Conservation (phyloP, 1,139 yeast genomes). For the Blastobotrys persicus region DNA sequence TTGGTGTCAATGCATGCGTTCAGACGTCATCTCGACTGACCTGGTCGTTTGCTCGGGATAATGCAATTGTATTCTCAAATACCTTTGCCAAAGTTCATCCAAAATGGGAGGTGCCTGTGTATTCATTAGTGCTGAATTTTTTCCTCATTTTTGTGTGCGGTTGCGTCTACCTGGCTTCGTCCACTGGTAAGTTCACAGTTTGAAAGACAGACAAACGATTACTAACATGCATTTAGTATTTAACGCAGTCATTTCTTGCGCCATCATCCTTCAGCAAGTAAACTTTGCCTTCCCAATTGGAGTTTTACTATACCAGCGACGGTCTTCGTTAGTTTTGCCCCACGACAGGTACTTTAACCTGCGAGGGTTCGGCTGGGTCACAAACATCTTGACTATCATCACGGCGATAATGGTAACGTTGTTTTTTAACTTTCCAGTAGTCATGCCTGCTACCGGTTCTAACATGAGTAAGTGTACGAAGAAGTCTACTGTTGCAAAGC, state of each 20-base stretch:
- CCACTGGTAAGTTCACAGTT: conserved; percentile 43
- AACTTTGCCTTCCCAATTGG: conserved; percentile 6
- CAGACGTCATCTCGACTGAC: conserved; percentile 79
- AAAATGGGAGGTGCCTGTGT: conserved; percentile 62
- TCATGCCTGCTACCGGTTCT: conserved; percentile 4
- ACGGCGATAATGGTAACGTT: conserved; percentile 5
- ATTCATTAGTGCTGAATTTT: conserved; percentile 64
- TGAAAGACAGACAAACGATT: neutral
- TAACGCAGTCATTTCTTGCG: conserved; percentile 6
- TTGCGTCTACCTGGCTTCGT: conserved; percentile 49
- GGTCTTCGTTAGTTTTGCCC: neutral
- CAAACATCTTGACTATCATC: neutral
- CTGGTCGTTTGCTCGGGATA: conserved; percentile 81
- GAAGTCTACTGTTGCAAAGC: neutral
- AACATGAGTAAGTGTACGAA: conserved; percentile 2
- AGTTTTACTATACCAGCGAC: neutral
- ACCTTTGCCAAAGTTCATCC: conserved; percentile 67
- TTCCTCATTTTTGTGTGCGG: conserved; percentile 53
- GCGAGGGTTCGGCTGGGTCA: conserved; percentile 2
- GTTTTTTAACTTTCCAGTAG: conserved; percentile 4
- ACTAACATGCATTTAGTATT: conserved; percentile 4
- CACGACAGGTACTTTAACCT: conserved; percentile 1
- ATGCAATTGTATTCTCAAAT: conserved; percentile 59
- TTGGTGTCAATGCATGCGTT: conserved; percentile 74
- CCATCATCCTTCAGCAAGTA: conserved; percentile 3